phyloP scores from a whole-genome alignment of 192 early-diverging fungal genomes.

The Powellomyces hirtus region DNA sequence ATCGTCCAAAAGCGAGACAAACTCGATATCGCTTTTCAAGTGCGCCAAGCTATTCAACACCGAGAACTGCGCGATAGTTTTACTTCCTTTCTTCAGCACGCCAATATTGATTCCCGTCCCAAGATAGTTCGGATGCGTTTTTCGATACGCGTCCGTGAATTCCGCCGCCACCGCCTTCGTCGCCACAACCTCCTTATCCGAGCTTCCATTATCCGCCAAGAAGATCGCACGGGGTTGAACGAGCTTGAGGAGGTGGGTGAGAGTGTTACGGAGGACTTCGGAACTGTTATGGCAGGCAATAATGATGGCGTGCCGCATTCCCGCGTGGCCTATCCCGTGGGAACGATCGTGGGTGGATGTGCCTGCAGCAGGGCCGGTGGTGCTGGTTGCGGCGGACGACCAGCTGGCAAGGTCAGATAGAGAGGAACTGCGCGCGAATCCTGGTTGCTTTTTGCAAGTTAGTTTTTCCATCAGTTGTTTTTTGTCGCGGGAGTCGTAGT shows the following conservation, averaged over 20 bases:
- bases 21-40: background rate
- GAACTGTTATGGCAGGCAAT: constrained; percentile 32
- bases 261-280: constrained; percentile 5
- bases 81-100: constrained; percentile 17
- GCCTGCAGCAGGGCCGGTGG: no score
- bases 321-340: background rate
- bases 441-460: background rate
- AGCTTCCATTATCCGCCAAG: constrained; percentile 30
- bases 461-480: background rate
- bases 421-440: background rate
- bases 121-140: background rate
- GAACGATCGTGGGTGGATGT: no score
- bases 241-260: constrained; percentile 4
- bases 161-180: constrained; percentile 7
- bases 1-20: constrained; percentile 26
- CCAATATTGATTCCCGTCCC: constrained; percentile 15
- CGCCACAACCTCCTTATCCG: constrained; percentile 6
- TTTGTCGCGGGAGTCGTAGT: background rate
- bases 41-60: constrained; percentile 9
- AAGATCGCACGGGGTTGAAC: constrained; percentile 23
- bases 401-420: background rate
- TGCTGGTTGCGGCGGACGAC: no score
- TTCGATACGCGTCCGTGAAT: constrained; percentile 14
- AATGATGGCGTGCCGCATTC: constrained; percentile 12
- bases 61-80: constrained; percentile 19